Evolutionary conservation across 805 yeast genomes (phyloP), one percentile per base, ranked within the genome.

Genomic region (Wickerhamomyces ciferrii): DNA sequence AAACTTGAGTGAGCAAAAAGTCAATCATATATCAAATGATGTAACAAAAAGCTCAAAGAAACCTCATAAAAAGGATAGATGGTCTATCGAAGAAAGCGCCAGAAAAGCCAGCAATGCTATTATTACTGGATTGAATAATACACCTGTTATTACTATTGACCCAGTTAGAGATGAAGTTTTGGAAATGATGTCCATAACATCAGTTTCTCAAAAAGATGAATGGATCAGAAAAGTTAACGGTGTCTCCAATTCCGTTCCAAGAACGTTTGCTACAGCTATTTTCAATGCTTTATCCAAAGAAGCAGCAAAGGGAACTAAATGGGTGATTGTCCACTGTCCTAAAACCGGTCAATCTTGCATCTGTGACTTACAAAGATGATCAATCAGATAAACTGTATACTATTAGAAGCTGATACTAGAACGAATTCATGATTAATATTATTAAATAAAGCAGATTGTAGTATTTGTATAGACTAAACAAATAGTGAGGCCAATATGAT

Each of bases 131-230:
- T 62, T 92, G 36, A 71, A 83, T 0, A 65, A 69, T 20, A 83
- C 94, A 0, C 92, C 97, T 0, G 77, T 92, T 0, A 72, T 90
- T 41, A 78, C 85, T 0, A 79, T 92, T 31, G 98, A 92, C 60
- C 81, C 79, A 4, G 66, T 81, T 13, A 75, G 84, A 50, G 96
- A 88, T 54, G 97, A 90, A 50, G 86, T 88, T 2, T 63, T 94
- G 50, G 92, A 90, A 43, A 86, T 90, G 76, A 86, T 92, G 36
- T 74, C 86, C 14, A 76, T 84, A 2, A 84, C 91, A 0, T 84
- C 95, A 0, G 65, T 88, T n/a, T 71, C 74, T 25, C 89, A 80
- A 51, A 83, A 80, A 43, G 96, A 88, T 50, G 92, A 87, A 72
- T 76, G 78, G 77, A 69, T 84, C 44, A 76, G 95, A 55, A 85